Evolutionary conservation across 192 early-diverging fungal species (phyloP), one percentile per base, ranked within the genome.

Genomic region (Entomortierella chlamydospora): DNA sequence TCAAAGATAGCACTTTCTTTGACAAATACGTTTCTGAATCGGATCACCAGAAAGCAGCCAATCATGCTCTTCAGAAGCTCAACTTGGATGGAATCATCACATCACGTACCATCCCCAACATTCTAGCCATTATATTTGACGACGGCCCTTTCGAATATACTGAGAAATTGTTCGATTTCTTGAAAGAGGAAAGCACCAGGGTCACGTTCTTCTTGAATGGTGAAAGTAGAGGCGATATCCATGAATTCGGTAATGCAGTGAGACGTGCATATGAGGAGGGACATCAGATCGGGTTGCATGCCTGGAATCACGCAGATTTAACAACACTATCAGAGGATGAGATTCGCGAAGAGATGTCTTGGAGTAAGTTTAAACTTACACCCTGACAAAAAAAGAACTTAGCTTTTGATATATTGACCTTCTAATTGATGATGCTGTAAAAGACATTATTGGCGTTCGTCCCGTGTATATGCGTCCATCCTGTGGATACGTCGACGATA

Each of bases 401-500:
- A n/a, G n/a, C n/a, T n/a, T n/a, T n/a, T n/a, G n/a, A n/a, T n/a
- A n/a, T n/a, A n/a, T n/a, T n/a, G n/a, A n/a, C n/a, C n/a, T n/a
- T n/a, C n/a, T n/a, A 77, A 65, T 77, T 17, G 85, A 87, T 34
- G 80, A 83, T 13, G 72, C 81, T 0, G 73, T 90, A 57, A 42
- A 72, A 43, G 61, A 78, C 22, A 68, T 83, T 15, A 86, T 84
- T 64, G 89, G 89, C 26, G 79, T 89, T 20, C 78, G 68, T 4
- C 87, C 89, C 26, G 64, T 62, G 2, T 90, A 83, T 64, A 83
- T 90, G 60, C 84, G 91, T 15, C 88, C 89, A 4, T 88, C 89
- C 0, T 89, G 62, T 72, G 85, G 85, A 17, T 53, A 43, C 45
- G n/a, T 64, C 20, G 63, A 63, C 60, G 9, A 28, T 13, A 23